Conservation (phyloP, 2,329 filamentous ascomycete species). For the Fusarium fracticaudum region DNA sequence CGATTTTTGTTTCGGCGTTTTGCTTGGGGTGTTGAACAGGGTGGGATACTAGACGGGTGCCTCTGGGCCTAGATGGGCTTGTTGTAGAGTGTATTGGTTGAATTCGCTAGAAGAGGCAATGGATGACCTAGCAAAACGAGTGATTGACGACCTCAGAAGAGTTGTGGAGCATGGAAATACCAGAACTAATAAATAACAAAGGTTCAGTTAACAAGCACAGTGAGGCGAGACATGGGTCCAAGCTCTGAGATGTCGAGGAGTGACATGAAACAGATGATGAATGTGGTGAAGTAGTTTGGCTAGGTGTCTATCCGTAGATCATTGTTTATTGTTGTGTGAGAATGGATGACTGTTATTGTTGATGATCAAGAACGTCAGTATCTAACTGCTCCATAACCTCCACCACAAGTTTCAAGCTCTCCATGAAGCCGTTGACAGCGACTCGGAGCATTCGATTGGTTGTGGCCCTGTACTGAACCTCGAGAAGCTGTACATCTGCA, state of each 20-base stretch:
- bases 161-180: constrained; percentile 29
- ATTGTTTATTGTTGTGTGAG: constrained; percentile 7
- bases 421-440: constrained; percentile 95
- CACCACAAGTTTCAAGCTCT: constrained; percentile 83
- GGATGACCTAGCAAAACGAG: constrained; percentile 9
- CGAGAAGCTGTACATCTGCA: constrained; percentile 61
- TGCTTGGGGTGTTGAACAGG: constrained; percentile 17
- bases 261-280: not conserved
- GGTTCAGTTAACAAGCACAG: constrained; percentile 1
- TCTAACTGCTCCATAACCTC: constrained; percentile 93
- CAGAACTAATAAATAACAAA: constrained; percentile 18
- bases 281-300: not conserved
- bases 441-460: constrained; percentile 98
- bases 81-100: constrained; percentile 17
- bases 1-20: constrained; percentile 28
- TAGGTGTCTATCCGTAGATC: not conserved
- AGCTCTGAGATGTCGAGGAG: not conserved
- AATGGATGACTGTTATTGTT: constrained; percentile 20
- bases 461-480: constrained; percentile 82
- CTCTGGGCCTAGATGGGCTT: constrained; percentile 6
- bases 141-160: constrained; percentile 1
- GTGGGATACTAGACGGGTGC: constrained; percentile 29
- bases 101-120: not conserved
- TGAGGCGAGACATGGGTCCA: constrained; percentile 4
- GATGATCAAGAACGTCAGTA: constrained; percentile 73